Base-by-base conservation (phyloP, 306 rosid species). In the Cyclanthera cordifolia region DNA sequence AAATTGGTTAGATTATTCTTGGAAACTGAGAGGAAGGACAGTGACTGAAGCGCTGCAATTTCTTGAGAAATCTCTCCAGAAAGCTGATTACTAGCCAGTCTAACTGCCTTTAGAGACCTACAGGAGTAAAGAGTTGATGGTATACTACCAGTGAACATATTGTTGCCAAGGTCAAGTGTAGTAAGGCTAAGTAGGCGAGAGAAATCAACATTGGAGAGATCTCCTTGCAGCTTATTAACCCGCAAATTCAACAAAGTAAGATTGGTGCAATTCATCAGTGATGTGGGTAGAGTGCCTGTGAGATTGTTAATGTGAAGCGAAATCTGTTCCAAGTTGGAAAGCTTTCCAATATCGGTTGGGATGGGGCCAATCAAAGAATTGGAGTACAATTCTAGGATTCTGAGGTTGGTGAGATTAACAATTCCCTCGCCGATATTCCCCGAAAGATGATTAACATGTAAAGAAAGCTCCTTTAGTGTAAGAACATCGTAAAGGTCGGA, bases 81-180 rank as follows among this genome's bases (percentile, higher is more conserved):
- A 8, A 93, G 82, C 20, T 68, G 50, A 77, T 93, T 93, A 34
- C 53, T 76, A 13, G 96, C 89, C 45, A 93, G 53, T 82, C 99
- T 84, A 23, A 93, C 56, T 14, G 96, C 99, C 54, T 75, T 73
- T 43, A 93, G 83, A 60, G 91, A 83, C 81, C 74, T 83, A 78
- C 99, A 93, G 2, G 82, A 76, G 82, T 86, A 93, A 72, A 93
- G 94, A 72, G 83, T 84, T 30, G 77, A 61, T 9, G 96, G 99
- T 20, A 93, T 73, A 76, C 65, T 60, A 76, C 99, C 96, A 2
- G 76, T 76, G 51, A 93, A 90, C 12, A 48, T 50, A 74, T 93
- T 93, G 76, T 87, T 76, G 61, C 96, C 90, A 55, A 93, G 95
- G 76, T 93, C 99, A 58, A 93, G 85, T 23, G 81, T 87, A 17